These are phyloP conservation scores for Trichocladium antarcticum DNA, from an alignment of 495 filamentous ascomycete species.

Conservation along the genomic window DNA sequence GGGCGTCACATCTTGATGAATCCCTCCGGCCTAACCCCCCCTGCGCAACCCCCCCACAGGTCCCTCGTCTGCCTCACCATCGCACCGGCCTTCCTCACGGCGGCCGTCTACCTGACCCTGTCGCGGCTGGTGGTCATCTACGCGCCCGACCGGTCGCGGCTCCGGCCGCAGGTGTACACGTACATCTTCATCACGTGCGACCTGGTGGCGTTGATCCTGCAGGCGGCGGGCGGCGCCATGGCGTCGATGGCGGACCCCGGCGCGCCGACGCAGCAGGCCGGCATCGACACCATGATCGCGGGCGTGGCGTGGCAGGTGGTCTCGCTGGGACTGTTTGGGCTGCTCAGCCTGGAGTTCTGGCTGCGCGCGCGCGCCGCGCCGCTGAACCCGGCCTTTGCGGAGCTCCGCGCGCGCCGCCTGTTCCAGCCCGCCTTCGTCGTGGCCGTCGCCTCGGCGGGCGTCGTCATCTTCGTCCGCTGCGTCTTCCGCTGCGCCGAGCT, in stretches of 20 bases:
- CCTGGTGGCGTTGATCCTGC: conserved; percentile 37
- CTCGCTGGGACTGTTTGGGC: conserved; percentile 24
- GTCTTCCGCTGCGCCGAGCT: conserved; percentile 31
- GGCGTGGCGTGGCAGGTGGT: conserved; percentile 36
- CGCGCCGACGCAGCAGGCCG: conserved; percentile 1
- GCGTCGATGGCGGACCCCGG: conserved; percentile 19
- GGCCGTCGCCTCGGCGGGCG: conserved; percentile 7
- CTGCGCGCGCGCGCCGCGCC: conserved; percentile 5
- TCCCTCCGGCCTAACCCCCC: background rate
- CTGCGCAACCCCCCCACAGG: background rate
- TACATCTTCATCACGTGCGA: conserved; percentile 45
- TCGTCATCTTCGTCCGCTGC: conserved; percentile 28
- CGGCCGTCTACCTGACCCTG: conserved; percentile 24
- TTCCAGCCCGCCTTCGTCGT: conserved; percentile 1
- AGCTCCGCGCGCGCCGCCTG: background rate
- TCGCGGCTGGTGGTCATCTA: conserved; percentile 32
- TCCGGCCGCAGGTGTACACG: conserved; percentile 33
- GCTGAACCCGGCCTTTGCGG: conserved; percentile 3
- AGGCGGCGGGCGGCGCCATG: conserved; percentile 40
- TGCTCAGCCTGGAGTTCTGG: conserved; percentile 9
- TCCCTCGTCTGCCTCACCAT: conserved; percentile 30
- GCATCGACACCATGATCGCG: conserved; percentile 39
- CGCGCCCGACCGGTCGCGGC: conserved; percentile 24
- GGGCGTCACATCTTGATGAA: too few relatives aligned
- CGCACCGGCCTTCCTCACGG: conserved; percentile 25